These are phyloP conservation scores for Corchorus olitorius DNA, from an alignment of 345 rosid species.

Conservation along the genomic window DNA sequence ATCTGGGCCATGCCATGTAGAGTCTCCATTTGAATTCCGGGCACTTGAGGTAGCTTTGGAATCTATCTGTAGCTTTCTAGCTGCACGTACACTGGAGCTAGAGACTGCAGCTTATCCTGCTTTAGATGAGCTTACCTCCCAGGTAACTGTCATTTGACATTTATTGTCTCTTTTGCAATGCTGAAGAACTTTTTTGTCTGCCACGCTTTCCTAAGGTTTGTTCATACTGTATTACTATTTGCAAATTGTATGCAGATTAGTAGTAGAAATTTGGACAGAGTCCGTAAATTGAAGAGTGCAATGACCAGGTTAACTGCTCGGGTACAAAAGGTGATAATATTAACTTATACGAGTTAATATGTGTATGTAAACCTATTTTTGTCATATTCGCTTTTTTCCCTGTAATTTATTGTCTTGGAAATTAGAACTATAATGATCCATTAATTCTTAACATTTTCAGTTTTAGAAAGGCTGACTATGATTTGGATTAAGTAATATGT, in stretches of 20 bases:
- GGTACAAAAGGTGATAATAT: constrained; percentile 73
- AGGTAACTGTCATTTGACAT: constrained; percentile 39
- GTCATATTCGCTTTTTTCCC: neutral
- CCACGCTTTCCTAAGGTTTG: neutral
- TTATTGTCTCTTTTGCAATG: neutral
- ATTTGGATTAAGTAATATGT: neutral
- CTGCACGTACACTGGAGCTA: constrained; percentile 83
- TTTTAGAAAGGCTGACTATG: neutral
- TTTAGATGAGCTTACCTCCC: constrained; percentile 91
- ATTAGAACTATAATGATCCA: neutral
- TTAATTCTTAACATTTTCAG: neutral
- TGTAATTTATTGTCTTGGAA: neutral
- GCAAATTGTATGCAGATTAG: constrained; percentile 58
- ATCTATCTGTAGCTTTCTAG: constrained; percentile 91
- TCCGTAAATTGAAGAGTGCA: constrained; percentile 94
- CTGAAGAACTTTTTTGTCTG: neutral
- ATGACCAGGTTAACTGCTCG: constrained; percentile 95
- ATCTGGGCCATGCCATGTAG: constrained; percentile 43
- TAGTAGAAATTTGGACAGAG: constrained; percentile 95
- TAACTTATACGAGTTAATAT: neutral
- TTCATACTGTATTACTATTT: neutral
- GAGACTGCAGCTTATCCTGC: constrained; percentile 97
- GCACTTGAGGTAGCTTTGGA: constrained; percentile 95
- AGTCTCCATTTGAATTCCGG: constrained; percentile 82
- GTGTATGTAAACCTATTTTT: neutral